phyloP scores from a whole-genome alignment of 305 asterid species.

The Stenogyne calaminthoides region DNA sequence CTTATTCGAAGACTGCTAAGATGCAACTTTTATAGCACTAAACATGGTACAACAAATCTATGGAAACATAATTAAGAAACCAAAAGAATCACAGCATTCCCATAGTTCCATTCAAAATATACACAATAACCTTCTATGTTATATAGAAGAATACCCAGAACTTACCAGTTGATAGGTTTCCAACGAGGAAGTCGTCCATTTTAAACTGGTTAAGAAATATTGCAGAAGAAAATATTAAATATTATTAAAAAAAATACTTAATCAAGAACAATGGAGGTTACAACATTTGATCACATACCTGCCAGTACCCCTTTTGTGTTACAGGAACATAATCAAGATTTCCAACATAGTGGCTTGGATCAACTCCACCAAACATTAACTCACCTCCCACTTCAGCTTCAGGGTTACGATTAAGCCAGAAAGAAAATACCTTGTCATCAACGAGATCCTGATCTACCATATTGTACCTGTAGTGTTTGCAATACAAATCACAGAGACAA shows the following conservation, averaged over 20 bases:
- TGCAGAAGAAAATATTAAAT: neutral
- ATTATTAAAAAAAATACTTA: neutral
- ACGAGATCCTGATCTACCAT: conserved; percentile 87
- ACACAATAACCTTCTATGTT: neutral
- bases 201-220: conserved; percentile 54
- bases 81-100: conserved; percentile 2
- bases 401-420: conserved; percentile 84
- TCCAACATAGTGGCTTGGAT: conserved; percentile 73
- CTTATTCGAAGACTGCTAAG: neutral
- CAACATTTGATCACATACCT: conserved; percentile 45
- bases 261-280: neutral
- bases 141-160: conserved; percentile 20
- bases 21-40: conserved; percentile 5
- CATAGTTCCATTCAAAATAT: neutral
- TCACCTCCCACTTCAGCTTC: conserved; percentile 84
- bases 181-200: conserved; percentile 82
- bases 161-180: conserved; percentile 83
- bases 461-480: conserved; percentile 60
- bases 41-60: neutral
- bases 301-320: conserved; percentile 89
- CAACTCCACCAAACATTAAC: conserved; percentile 88
- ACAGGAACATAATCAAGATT: conserved; percentile 72
- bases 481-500: conserved; percentile 6
- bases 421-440: conserved; percentile 73
- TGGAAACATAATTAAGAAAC: neutral